Evolutionary conservation across 352 stramenopile species (phyloP).

Genomic region (Globisporangium orthogonon): DNA sequence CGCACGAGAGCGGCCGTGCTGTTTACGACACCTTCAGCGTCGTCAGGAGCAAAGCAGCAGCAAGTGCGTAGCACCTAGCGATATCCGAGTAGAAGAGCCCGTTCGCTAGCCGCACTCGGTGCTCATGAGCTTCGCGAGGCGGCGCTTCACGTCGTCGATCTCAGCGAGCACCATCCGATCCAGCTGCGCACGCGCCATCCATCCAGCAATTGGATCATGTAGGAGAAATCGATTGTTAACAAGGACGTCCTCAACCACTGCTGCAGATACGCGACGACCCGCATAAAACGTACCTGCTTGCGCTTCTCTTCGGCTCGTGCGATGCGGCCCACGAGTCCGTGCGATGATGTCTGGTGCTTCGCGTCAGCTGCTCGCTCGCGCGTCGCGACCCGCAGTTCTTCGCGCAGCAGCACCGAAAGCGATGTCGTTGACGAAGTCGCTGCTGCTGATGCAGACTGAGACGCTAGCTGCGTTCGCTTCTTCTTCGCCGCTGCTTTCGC

Average conservation of each 20-base stretch:
- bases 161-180: slow-evolving; percentile 56
- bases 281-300: slow-evolving; percentile 35
- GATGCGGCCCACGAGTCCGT: slow-evolving; percentile 35
- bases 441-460: background rate
- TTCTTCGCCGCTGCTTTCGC: background rate
- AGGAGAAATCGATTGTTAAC: background rate
- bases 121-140: slow-evolving; percentile 42
- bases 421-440: slow-evolving; percentile 13
- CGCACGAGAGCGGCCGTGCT: too few relatives aligned
- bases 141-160: slow-evolving; percentile 57
- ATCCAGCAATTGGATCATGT: background rate
- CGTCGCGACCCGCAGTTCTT: slow-evolving; percentile 24
- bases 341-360: slow-evolving; percentile 16
- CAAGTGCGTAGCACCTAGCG: too few relatives aligned
- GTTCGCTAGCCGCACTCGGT: slow-evolving; percentile 8
- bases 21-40: too few relatives aligned
- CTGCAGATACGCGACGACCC: background rate
- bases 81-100: too few relatives aligned
- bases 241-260: background rate
- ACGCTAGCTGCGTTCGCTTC: background rate
- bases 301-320: slow-evolving; percentile 44
- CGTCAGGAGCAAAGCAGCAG: too few relatives aligned
- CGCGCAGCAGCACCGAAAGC: slow-evolving; percentile 27
- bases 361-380: slow-evolving; percentile 3
- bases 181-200: slow-evolving; percentile 19